Evolutionary conservation across 1,139 yeast species (phyloP), one percentile per base, ranked within the genome.

Genomic region (Zygotorulaspora mrakii): DNA sequence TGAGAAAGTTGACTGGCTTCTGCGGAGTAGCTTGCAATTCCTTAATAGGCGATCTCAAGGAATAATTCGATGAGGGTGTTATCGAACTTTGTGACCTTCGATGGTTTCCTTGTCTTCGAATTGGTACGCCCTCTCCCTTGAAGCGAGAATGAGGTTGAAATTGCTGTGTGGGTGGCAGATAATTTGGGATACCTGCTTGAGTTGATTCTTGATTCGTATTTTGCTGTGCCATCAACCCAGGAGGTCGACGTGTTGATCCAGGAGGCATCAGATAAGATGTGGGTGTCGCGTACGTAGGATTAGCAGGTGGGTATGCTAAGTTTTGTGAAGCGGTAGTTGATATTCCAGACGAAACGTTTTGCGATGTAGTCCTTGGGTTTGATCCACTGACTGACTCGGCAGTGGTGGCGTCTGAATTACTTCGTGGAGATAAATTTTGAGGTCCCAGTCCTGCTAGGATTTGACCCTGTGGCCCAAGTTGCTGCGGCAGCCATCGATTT

Each of bases 11-110:
- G 8, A 56, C 59, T 11, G 55, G 56, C 25, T 49, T 43, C 30
- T 47, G 55, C 4, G 49, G 47, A 6, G 42, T 36, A 20, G 43
- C 43, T 9, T 42, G 46, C n/a, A 39, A 20, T 12, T 39, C 42
- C 31, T 48, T 40, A 16, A 30, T 40, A 2, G 56, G 56, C 9
- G 56, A 51, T 26, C 36, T 45, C 5, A 31, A 18, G 4, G 35
- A 22, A 23, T 22, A 12, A 8, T 26, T 31, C n/a, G 39, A 34
- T 5, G 53, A 48, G 20, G 44, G 42, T 4, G 35, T 38, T 5
- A 53, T 47, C 23, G 60, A 59, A 43, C 61, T 54, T 26, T 57
- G 58, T 5, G 60, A 44, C 28, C 61, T 47, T 42, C 57, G 47
- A 35, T 57, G 62, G 16, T 50, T 51, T 20, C 32, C 38, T 9